phyloP scores from a whole-genome alignment of 2,329 filamentous ascomycete genomes.

The Monascus ruber region DNA sequence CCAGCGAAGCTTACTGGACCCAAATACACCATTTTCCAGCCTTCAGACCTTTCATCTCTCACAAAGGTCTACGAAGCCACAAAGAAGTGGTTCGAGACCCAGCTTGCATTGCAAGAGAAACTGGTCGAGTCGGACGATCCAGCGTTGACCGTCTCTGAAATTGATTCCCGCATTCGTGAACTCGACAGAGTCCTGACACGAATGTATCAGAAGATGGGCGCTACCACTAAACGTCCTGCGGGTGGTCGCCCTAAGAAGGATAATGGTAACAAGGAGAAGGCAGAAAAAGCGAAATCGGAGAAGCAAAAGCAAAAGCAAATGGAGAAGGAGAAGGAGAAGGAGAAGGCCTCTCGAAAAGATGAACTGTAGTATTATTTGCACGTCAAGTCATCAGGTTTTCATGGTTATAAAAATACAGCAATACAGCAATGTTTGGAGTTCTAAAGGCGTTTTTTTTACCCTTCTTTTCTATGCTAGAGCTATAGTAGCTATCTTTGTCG shows the following conservation, averaged over 20 bases:
- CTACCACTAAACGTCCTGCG: conserved; percentile 18
- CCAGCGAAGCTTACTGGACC: conserved; percentile 34
- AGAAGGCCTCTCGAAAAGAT: conserved; percentile 2
- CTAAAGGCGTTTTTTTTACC: too few species aligned
- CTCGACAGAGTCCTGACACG: conserved; percentile 44
- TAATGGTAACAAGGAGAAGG: conserved; percentile 11
- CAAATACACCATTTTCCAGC: conserved; percentile 56
- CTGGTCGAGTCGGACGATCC: conserved; percentile 62
- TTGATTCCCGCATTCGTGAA: conserved; percentile 56
- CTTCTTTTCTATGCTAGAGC: too few species aligned
- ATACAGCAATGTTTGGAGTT: too few species aligned
- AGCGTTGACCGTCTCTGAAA: conserved; percentile 59
- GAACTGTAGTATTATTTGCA: conserved; percentile 1
- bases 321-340: conserved; percentile 18
- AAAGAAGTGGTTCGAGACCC: conserved; percentile 62
- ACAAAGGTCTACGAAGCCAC: conserved; percentile 52
- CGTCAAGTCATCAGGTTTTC: not conserved
- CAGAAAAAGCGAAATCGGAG: conserved; percentile 10
- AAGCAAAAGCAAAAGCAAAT: conserved; percentile 18
- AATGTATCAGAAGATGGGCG: conserved; percentile 35
- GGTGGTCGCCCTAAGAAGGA: conserved; percentile 12
- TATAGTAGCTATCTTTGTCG: too few species aligned
- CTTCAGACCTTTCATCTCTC: conserved; percentile 58
- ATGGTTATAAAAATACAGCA: too few species aligned
- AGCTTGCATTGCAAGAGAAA: conserved; percentile 58